Evolutionary conservation across 176 grass and related monocot genomes (phyloP), one percentile per base, ranked within the genome.

Genomic region (Saccharum officinarum): DNA sequence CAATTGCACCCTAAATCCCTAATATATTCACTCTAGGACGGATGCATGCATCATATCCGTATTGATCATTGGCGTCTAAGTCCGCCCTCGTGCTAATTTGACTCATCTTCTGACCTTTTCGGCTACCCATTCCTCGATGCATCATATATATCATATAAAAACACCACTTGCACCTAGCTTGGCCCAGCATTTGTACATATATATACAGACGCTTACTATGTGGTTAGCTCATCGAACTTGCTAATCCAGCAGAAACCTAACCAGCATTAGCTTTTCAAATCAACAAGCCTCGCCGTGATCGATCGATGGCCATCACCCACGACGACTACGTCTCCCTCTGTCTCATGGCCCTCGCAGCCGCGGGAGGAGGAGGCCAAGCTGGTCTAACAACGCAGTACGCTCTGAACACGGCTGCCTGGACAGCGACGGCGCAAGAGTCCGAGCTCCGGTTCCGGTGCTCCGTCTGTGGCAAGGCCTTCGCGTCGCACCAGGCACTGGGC

Each of bases 401-500:
- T 6, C 36, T 5, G 67, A 40, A n/a, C 67, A 10, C 65, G 59
- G 8, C 30, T 13, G 38, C 39, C n/a, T 46, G 40, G 10, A 38
- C 76, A 18, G 15, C 57, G 67, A 17, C 59, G 11, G 5, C 52
- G 10, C 49, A 30, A 23, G 54, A 52, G 36, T 14, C 30, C 60
- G 87, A 90, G 79, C 92, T 85, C 34, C 76, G 77, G 1, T 88
- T 90, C 78, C 85, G 80, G 69, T 95, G 93, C 83, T 92, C 91
- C 33, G 77, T 97, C 73, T 97, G 94, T 46, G 67, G 89, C 54
- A 97, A 97, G 86, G 69, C 89, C 54, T 97, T 97, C 85, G 38
- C 79, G 25, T 94, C 94, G 3, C 77, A 97, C 87, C 94, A 97
- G 20, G 94, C 94, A 18, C 87, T 97, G 3, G 94, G 94, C 17